Evolutionary conservation across 306 rosid species (phyloP).

Genomic region (Casuarina glauca): DNA sequence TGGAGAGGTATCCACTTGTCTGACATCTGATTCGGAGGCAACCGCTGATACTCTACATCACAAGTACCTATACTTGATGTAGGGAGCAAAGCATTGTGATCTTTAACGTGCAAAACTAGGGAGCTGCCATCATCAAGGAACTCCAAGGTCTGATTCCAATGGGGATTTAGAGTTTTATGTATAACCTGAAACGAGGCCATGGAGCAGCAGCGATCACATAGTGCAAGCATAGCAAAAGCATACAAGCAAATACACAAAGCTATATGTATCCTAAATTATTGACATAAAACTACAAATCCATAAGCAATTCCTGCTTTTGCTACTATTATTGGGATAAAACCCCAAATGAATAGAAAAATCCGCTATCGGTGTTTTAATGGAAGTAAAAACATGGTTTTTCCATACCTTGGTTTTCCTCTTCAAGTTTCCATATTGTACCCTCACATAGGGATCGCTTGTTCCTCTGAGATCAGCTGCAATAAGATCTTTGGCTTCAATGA

Average conservation of each 20-base stretch:
- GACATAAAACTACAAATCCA: neutral
- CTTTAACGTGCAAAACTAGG: slow-evolving; percentile 72
- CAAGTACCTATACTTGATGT: slow-evolving; percentile 83
- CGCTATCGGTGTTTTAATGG: neutral
- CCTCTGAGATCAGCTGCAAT: slow-evolving; percentile 97
- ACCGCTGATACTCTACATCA: slow-evolving; percentile 79
- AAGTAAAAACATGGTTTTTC: slow-evolving; percentile 20
- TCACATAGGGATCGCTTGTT: slow-evolving; percentile 95
- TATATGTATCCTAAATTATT: neutral
- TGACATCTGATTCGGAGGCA: slow-evolving; percentile 75
- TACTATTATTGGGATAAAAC: neutral
- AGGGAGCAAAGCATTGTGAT: slow-evolving; percentile 76
- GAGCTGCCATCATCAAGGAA: slow-evolving; percentile 88
- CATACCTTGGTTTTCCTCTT: slow-evolving; percentile 91
- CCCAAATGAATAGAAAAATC: neutral
- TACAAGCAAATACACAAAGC: slow-evolving; percentile 1
- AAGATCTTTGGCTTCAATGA: slow-evolving; percentile 87
- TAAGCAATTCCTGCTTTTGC: neutral
- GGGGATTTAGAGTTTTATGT: slow-evolving; percentile 75
- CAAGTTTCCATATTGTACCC: slow-evolving; percentile 79
- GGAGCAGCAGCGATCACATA: slow-evolving; percentile 13
- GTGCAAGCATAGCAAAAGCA: slow-evolving; percentile 1
- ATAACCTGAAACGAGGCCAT: slow-evolving; percentile 55
- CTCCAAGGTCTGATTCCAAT: slow-evolving; percentile 93
- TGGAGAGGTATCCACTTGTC: slow-evolving; percentile 99